Conservation (phyloP, 768 basidiomycete species). For the Boletus pseudopeckii region DNA sequence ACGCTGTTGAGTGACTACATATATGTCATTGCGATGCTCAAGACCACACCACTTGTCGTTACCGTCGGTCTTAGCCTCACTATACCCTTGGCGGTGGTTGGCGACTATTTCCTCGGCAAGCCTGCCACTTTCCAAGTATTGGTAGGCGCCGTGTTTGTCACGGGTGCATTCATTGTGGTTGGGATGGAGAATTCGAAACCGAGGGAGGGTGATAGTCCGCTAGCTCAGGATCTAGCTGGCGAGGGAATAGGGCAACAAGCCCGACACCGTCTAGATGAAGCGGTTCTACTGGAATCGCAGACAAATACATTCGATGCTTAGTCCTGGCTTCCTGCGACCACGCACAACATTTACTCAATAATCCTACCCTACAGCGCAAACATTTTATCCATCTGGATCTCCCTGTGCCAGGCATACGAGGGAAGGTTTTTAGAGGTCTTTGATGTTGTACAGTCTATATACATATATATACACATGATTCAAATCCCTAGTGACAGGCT, state of each 20-base stretch:
- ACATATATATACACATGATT: neutral
- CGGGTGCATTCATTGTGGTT: conserved; percentile 72
- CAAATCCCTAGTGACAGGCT: neutral
- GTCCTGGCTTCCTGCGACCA: neutral
- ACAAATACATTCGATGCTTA: neutral
- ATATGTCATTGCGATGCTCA: conserved; percentile 89
- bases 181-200: conserved; percentile 53
- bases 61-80: conserved; percentile 92
- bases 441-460: neutral
- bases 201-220: conserved; percentile 29
- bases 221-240: neutral
- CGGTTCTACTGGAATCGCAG: conserved; percentile 8
- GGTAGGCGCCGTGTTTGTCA: conserved; percentile 71
- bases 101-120: conserved; percentile 66
- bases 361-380: neutral
- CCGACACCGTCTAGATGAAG: conserved; percentile 6
- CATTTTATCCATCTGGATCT: neutral
- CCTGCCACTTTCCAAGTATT: conserved; percentile 59
- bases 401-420: neutral
- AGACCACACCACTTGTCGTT: conserved; percentile 91
- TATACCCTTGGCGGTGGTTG: conserved; percentile 86
- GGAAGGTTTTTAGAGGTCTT: neutral
- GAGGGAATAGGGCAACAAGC: conserved; percentile 2
- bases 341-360: neutral
- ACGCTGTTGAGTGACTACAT: conserved; percentile 82